These are phyloP conservation scores for Fragaria nilgerrensis DNA, from an alignment of 306 rosid genomes.

Conservation along the genomic window DNA sequence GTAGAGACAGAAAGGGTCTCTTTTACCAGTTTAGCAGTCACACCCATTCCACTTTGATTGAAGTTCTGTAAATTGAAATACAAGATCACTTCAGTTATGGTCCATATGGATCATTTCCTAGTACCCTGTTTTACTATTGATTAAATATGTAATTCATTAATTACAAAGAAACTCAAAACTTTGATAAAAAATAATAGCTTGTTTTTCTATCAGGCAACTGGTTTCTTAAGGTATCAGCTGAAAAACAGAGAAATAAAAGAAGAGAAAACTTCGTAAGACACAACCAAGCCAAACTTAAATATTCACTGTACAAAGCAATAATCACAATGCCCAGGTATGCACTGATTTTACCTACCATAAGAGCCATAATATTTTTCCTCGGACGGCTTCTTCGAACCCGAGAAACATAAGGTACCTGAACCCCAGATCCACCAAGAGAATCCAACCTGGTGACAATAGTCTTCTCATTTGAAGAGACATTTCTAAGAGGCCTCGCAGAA, in stretches of 20 bases:
- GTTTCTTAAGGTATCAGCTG: not conserved
- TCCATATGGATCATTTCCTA: constrained; percentile 8
- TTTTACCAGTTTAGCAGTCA: constrained; percentile 43
- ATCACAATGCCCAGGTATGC: constrained; percentile 3
- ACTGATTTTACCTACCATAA: constrained; percentile 60
- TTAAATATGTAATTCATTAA: not conserved
- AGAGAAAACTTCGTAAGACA: constrained; percentile 11
- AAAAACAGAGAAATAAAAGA: not conserved
- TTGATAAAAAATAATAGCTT: not conserved
- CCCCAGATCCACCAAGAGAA: constrained; percentile 75
- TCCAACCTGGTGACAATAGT: constrained; percentile 63
- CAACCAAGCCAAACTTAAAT: constrained; percentile 10
- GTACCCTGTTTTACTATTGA: not conserved
- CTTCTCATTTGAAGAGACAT: constrained; percentile 51
- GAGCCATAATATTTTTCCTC: constrained; percentile 67
- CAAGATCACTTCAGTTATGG: constrained; percentile 14
- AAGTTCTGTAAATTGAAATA: constrained; percentile 46
- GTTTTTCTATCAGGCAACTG: not conserved
- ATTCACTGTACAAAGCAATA: constrained; percentile 7
- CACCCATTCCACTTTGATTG: constrained; percentile 42
- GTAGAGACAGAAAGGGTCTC: constrained; percentile 37
- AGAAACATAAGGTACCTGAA: constrained; percentile 81
- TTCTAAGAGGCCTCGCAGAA: constrained; percentile 41
- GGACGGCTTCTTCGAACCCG: constrained; percentile 95
- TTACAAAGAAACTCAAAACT: not conserved